A percentile compares a stretch with the other conserved stretches of the same genome.
Conservation (phyloP, 108 stramenopile species). For the Nitzschia putrida region DNA sequence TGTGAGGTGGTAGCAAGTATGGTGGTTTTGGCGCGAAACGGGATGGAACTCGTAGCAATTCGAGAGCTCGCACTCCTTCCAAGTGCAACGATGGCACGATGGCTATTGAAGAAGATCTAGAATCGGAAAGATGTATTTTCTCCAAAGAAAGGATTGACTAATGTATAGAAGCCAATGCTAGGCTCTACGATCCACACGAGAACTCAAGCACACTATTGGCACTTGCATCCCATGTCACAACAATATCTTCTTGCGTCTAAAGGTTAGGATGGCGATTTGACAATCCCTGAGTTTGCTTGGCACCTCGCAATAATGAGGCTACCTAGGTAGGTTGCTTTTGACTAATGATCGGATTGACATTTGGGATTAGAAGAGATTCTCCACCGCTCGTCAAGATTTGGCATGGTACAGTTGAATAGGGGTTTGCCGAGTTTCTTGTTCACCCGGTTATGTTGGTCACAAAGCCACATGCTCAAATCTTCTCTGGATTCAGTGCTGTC, state of each 20-base stretch:
- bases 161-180: too few relatives aligned
- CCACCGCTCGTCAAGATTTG: conserved; percentile 84
- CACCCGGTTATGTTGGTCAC: conserved; percentile 84
- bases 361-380: conserved; percentile 66
- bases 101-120: too few relatives aligned
- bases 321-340: neutral
- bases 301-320: neutral
- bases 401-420: conserved; percentile 67
- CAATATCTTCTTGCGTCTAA: too few relatives aligned
- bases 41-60: too few relatives aligned
- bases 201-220: too few relatives aligned
- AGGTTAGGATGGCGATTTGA: neutral
- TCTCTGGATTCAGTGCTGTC: conserved; percentile 60
- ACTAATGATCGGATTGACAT: conserved; percentile 43
- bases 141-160: too few relatives aligned
- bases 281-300: neutral
- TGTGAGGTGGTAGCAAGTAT: neutral
- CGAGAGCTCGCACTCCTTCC: neutral
- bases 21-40: neutral
- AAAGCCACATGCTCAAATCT: conserved; percentile 82
- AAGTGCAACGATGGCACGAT: too few relatives aligned
- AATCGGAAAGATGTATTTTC: too few relatives aligned
- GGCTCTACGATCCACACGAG: too few relatives aligned
- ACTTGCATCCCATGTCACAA: too few relatives aligned
- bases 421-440: conserved; percentile 83